Percentiles rank a stretch among this genome's conserved stretches.
Conservation (phyloP, 2,329 filamentous ascomycete genomes). For the Claviceps maximensis region DNA sequence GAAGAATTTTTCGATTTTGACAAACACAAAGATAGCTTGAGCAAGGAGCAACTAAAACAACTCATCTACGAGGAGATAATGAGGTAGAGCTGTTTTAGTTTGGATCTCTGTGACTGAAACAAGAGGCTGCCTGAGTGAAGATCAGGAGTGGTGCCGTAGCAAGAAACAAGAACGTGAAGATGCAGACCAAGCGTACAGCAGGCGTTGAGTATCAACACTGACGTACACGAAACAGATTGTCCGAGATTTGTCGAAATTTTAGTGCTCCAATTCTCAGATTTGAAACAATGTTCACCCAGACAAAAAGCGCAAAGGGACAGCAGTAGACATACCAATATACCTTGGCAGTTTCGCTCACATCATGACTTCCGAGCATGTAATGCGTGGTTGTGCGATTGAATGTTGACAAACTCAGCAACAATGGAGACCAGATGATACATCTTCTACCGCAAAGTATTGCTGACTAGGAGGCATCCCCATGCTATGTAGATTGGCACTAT, state of each 20-base stretch:
- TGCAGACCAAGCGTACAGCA: background rate
- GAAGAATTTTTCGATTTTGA: constrained; percentile 99
- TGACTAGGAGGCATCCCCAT: too few species aligned
- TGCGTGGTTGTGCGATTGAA: background rate
- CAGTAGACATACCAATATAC: background rate
- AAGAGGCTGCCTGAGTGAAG: background rate
- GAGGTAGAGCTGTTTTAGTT: constrained; percentile 27
- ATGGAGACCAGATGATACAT: too few species aligned
- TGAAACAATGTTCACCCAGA: background rate
- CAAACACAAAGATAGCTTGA: constrained; percentile 98
- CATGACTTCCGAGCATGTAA: background rate
- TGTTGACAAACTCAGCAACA: too few species aligned
- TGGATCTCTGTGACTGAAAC: background rate
- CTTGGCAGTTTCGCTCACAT: background rate
- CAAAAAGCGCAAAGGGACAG: background rate
- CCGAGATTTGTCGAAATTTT: background rate
- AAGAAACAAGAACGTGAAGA: background rate
- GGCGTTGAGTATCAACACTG: background rate
- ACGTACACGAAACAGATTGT: constrained; percentile 2
- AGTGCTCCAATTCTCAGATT: background rate
- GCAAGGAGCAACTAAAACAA: constrained; percentile 95
- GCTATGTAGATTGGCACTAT: too few species aligned
- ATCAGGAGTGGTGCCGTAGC: background rate
- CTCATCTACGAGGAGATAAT: constrained; percentile 97
- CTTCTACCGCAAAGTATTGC: too few species aligned